phyloP scores from a whole-genome alignment of 345 rosid species.

The Reutealis trisperma region DNA sequence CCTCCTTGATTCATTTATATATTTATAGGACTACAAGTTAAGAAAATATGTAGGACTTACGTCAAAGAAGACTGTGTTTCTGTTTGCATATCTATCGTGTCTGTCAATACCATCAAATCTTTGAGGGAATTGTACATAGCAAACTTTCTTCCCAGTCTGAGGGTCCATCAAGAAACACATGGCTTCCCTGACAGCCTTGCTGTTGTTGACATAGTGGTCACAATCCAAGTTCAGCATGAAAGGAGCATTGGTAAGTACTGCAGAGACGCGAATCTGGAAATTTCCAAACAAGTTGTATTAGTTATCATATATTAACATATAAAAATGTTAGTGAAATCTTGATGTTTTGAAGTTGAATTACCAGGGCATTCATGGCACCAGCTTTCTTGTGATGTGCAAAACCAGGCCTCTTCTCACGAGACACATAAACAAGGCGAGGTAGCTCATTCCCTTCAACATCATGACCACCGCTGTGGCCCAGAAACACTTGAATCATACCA shows the following conservation, averaged over 20 bases:
- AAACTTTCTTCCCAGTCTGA: conserved; percentile 34
- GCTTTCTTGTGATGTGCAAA: conserved; percentile 80
- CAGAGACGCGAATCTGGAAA: conserved; percentile 34
- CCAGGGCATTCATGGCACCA: conserved; percentile 97
- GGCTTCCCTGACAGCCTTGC: conserved; percentile 38
- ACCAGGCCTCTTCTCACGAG: conserved; percentile 41
- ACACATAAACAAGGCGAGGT: conserved; percentile 38
- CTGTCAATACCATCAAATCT: conserved; percentile 38
- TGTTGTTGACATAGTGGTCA: conserved; percentile 36
- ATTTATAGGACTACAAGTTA: neutral
- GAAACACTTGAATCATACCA: conserved; percentile 74
- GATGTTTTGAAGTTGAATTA: conserved; percentile 24
- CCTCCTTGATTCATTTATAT: neutral
- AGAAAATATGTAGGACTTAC: conserved; percentile 11
- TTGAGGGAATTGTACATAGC: conserved; percentile 37
- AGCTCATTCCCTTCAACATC: conserved; percentile 41
- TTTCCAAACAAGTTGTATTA: conserved; percentile 14
- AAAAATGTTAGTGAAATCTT: neutral
- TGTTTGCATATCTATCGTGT: conserved; percentile 39
- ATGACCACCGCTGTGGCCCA: conserved; percentile 37
- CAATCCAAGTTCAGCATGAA: conserved; percentile 42
- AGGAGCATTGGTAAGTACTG: conserved; percentile 39
- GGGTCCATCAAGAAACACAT: conserved; percentile 43
- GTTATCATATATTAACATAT: neutral
- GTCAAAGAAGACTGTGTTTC: conserved; percentile 40